Conservation (phyloP, 1,284 basidiomycete species). For the Ganoderma leucocontextum region DNA sequence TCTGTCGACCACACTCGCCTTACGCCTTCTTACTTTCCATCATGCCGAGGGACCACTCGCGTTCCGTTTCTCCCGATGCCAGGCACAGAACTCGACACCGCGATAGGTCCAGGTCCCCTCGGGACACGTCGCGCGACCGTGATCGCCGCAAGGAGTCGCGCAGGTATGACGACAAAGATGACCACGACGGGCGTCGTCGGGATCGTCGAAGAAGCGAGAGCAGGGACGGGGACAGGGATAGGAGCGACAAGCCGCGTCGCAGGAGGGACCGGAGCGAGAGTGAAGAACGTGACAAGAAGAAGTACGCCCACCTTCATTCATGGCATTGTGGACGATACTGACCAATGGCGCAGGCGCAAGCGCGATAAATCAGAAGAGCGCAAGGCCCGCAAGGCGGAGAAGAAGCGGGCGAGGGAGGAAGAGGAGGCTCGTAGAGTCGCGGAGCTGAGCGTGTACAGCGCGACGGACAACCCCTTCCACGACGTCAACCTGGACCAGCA, state of each 20-base stretch:
- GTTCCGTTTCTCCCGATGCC: slow-evolving; percentile 58
- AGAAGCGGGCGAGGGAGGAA: slow-evolving; percentile 82
- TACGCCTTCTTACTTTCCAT: not conserved
- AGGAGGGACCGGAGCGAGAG: slow-evolving; percentile 51
- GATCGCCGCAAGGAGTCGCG: slow-evolving; percentile 42
- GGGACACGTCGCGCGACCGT: slow-evolving; percentile 36
- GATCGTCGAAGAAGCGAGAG: slow-evolving; percentile 53
- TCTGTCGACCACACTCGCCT: not conserved
- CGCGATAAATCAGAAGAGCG: slow-evolving; percentile 83
- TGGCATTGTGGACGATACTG: not conserved
- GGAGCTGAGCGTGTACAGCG: slow-evolving; percentile 92
- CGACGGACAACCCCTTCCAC: slow-evolving; percentile 96
- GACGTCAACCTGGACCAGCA: slow-evolving; percentile 95
- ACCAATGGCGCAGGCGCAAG: slow-evolving; percentile 63
- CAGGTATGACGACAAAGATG: slow-evolving; percentile 45
- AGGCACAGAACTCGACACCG: slow-evolving; percentile 44
- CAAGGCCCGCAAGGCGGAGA: slow-evolving; percentile 82
- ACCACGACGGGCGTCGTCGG: slow-evolving; percentile 43
- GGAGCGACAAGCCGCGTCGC: slow-evolving; percentile 44
- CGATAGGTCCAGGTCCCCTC: slow-evolving; percentile 30
- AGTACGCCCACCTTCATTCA: slow-evolving; percentile 52
- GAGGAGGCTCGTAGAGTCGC: slow-evolving; percentile 89
- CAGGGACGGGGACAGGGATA: slow-evolving; percentile 45
- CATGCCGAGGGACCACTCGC: slow-evolving; percentile 42
- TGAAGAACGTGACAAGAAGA: slow-evolving; percentile 57